These are phyloP conservation scores for Colletotrichum graminicola DNA, from an alignment of 2,329 filamentous ascomycete genomes.

Conservation along the genomic window DNA sequence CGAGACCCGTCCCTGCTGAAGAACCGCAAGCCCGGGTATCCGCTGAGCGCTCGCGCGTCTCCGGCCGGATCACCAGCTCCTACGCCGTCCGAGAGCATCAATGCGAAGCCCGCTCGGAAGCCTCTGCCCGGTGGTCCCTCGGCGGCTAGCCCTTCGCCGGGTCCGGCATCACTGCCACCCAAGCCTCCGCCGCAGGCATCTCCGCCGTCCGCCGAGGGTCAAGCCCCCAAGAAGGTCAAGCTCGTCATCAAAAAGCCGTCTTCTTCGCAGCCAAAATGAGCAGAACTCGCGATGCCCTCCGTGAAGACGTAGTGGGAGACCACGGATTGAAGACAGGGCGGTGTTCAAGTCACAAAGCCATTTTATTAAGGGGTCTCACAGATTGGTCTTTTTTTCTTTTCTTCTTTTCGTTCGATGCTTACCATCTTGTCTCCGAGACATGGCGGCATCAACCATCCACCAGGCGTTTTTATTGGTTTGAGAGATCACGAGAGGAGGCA, in stretches of 20 bases:
- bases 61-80: conserved; percentile 49
- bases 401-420: neutral
- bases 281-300: neutral
- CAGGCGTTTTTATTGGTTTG: conserved; percentile 1
- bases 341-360: neutral
- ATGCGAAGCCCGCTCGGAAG: conserved; percentile 52
- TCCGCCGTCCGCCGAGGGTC: conserved; percentile 30
- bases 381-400: neutral
- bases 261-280: conserved; percentile 18
- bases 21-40: conserved; percentile 29
- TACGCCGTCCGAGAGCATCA: conserved; percentile 45
- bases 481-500: neutral
- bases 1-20: conserved; percentile 35
- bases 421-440: neutral
- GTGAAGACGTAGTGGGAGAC: neutral
- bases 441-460: neutral
- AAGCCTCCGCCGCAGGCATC: conserved; percentile 35
- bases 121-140: conserved; percentile 48
- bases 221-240: conserved; percentile 41
- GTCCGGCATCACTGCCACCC: conserved; percentile 22
- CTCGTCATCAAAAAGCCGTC: conserved; percentile 42
- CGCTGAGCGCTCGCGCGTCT: conserved; percentile 38
- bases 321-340: neutral
- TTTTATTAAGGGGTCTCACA: neutral
- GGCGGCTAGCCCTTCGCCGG: conserved; percentile 29